phyloP scores from a whole-genome alignment of 257 asterid species.

The Nicotiana undulata region DNA sequence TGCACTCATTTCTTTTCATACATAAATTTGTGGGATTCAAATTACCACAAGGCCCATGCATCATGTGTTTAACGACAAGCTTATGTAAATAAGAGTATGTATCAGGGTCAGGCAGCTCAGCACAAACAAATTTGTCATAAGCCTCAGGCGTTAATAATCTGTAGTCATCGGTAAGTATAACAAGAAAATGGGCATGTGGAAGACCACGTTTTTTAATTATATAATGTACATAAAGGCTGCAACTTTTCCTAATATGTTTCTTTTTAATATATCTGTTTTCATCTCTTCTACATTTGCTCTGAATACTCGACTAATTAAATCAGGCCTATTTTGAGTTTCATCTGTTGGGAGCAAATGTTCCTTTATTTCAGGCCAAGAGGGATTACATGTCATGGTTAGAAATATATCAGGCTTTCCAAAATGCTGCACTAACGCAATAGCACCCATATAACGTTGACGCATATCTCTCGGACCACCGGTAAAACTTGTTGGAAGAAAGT shows the following conservation, averaged over 20 bases:
- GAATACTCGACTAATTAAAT: background rate
- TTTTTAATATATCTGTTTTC: background rate
- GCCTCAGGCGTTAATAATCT: background rate
- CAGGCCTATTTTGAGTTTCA: background rate
- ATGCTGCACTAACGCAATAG: no score
- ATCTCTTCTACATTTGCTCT: background rate
- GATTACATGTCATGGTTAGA: no score
- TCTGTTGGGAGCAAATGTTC: background rate
- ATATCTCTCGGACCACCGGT: no score
- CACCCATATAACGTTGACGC: no score
- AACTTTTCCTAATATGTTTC: background rate
- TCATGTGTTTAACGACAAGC: background rate
- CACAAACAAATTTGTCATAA: no score
- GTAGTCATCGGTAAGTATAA: background rate
- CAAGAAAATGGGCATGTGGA: background rate
- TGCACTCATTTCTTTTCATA: background rate
- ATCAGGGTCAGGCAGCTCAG: background rate
- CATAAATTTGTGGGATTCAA: background rate
- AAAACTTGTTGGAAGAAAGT: background rate
- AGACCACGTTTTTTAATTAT: background rate
- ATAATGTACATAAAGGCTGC: background rate
- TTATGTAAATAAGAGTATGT: background rate
- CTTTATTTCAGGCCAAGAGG: background rate
- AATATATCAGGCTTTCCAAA: no score
- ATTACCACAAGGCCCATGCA: background rate